Conservation (phyloP, 495 filamentous ascomycete genomes). For the Chlorociboria aeruginascens region DNA sequence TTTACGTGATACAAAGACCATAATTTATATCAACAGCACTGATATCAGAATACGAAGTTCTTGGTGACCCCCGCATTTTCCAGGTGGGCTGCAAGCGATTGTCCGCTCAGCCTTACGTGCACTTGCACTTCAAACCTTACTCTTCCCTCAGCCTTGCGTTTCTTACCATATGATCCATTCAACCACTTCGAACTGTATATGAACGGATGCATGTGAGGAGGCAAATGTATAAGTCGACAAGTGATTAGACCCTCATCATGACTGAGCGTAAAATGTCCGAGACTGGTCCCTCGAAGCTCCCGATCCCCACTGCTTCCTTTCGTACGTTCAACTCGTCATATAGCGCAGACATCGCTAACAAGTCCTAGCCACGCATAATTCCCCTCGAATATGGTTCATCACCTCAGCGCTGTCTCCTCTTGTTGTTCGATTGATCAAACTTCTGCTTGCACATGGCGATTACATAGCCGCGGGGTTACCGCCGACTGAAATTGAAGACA, state of each 20-base stretch:
- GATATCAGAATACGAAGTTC: too few species aligned
- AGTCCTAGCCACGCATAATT: constrained; percentile 35
- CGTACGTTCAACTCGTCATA: constrained; percentile 3
- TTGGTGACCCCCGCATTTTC: too few species aligned
- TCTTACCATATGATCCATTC: background rate
- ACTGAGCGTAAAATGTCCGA: constrained; percentile 17
- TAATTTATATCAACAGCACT: too few species aligned
- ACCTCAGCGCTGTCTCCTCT: constrained; percentile 77
- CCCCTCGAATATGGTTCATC: constrained; percentile 71
- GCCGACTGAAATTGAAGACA: constrained; percentile 52
- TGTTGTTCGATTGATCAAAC: constrained; percentile 53
- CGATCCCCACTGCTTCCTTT: constrained; percentile 14
- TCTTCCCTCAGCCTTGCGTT: constrained; percentile 1
- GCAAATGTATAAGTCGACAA: background rate
- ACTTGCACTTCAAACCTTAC: background rate
- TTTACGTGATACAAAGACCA: too few species aligned
- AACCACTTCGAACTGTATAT: background rate
- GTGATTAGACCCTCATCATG: constrained; percentile 2
- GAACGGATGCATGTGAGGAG: background rate
- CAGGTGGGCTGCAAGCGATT: background rate
- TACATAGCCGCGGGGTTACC: constrained; percentile 68
- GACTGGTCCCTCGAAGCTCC: constrained; percentile 7
- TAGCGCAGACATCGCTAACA: background rate
- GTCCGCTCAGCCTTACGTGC: background rate
- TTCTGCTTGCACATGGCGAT: constrained; percentile 76